Percentiles rank a stretch among this genome's conserved stretches.
Evolutionary conservation across 1,284 basidiomycete genomes (phyloP).

Genomic region (Quambalaria eucalypti): DNA sequence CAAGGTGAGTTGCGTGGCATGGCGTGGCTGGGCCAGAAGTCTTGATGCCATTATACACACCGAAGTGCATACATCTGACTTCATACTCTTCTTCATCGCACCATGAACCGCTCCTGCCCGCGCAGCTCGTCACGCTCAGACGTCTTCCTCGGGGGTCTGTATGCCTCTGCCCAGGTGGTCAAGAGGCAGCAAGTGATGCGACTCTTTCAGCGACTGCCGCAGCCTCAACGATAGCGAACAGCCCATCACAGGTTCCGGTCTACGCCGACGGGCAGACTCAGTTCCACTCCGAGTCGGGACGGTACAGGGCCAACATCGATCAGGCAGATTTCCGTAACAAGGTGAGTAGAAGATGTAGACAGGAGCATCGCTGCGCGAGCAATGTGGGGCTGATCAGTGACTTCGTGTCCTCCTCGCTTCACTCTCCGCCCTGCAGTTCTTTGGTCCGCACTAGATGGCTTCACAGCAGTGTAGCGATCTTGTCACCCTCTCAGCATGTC

Average conservation of each 20-base stretch:
- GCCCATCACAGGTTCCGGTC: not conserved
- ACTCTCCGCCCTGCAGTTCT: too few relatives aligned
- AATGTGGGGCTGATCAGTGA: too few relatives aligned
- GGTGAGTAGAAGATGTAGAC: too few relatives aligned
- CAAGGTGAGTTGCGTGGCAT: slow-evolving; percentile 40
- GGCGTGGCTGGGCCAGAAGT: slow-evolving; percentile 9
- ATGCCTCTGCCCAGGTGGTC: not conserved
- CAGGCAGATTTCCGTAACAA: not conserved
- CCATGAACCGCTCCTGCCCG: not conserved
- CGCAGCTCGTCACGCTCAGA: not conserved
- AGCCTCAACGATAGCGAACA: too few relatives aligned
- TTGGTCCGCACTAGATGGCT: too few relatives aligned
- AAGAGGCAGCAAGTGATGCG: not conserved
- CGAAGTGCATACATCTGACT: not conserved
- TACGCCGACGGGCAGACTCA: not conserved
- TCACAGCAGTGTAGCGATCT: too few relatives aligned
- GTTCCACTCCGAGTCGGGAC: not conserved
- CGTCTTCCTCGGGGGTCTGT: too few relatives aligned
- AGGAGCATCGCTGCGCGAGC: too few relatives aligned
- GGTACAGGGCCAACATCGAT: not conserved
- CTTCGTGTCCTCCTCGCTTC: too few relatives aligned
- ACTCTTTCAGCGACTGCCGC: not conserved
- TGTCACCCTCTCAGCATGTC: too few relatives aligned
- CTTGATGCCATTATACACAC: not conserved
- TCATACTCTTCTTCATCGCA: not conserved